Evolutionary conservation across 129 eudicot genomes (phyloP), one percentile per base, ranked within the genome.

Genomic region (Arctium lappa): DNA sequence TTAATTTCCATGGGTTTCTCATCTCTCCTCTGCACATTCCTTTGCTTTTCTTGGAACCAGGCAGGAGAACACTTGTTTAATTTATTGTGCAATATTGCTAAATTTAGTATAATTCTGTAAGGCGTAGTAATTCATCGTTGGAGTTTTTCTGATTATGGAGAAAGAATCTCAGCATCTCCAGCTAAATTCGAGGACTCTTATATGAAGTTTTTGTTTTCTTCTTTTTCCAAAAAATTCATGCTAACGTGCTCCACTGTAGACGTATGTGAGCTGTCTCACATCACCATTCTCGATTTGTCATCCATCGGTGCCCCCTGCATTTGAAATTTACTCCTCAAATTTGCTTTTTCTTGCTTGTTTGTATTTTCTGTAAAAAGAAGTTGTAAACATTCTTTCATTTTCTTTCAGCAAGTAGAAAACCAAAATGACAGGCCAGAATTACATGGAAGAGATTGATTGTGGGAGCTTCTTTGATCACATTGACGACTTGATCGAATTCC

Each of bases 401-500:
- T 78, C 73, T 86, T 76, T 56, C 85, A 71, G 65, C 11, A 39
- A 79, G 37, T 70, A 30, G 37, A 39, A 62, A 70, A 76, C 77
- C 77, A 72, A 81, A 82, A 84, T 82, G 88, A 75, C 91, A 85
- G 87, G 79, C 75, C 81, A 92, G 44, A 86, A 86, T 72, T 86
- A 83, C 80, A 84, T 85, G 73, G 99, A 95, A 27, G 99, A 95
- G 63, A 75, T 89, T 7, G 99, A 91, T 56, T 91, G 94, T 71
- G 88, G 89, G 18, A 91, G 89, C 87, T 91, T 90, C 90, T 91
- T 93, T 71, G 97, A 91, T 72, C 94, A 89, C 81, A 88, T 93
- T 44, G 98, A 93, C 32, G 98, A 91, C 74, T 86, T 93, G 85
- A 87, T 91, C 34, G 98, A 93, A 15, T 93, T 90, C 63, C 97